These are phyloP conservation scores for Haplosporangium sp. DNA, from an alignment of 371 early-diverging fungal species.

Conservation along the genomic window DNA sequence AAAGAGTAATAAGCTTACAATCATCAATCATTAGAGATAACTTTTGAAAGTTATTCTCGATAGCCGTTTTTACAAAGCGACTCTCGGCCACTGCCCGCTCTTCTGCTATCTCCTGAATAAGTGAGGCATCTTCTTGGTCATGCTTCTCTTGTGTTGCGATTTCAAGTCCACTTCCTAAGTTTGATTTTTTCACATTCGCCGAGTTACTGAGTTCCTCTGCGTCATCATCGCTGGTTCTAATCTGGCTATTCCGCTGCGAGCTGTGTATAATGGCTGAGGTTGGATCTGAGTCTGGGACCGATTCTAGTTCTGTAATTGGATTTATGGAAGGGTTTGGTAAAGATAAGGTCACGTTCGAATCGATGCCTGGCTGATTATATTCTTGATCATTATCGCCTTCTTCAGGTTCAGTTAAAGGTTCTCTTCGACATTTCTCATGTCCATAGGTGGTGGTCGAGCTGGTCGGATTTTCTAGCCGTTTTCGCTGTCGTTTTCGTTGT, in stretches of 20 bases:
- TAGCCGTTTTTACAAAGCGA: slow-evolving; percentile 12
- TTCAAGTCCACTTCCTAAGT: neutral
- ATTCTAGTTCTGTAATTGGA: neutral
- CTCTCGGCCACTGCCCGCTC: slow-evolving; percentile 16
- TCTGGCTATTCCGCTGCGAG: neutral
- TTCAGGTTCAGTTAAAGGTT: neutral
- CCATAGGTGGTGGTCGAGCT: neutral
- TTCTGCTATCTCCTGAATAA: slow-evolving; percentile 3
- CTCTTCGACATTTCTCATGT: neutral
- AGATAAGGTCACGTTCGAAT: neutral
- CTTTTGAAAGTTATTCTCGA: slow-evolving; percentile 33
- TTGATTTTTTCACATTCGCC: neutral
- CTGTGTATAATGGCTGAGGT: neutral
- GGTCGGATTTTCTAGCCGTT: neutral
- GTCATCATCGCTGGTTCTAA: neutral
- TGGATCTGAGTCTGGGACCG: too few species aligned
- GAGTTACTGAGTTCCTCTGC: neutral
- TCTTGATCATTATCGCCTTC: too few species aligned
- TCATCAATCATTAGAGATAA: slow-evolving; percentile 24
- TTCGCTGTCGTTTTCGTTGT: neutral
- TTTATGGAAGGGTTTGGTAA: neutral
- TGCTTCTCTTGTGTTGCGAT: neutral
- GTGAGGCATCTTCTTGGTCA: slow-evolving; percentile 4
- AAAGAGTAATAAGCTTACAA: slow-evolving; percentile 17
- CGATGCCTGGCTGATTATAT: neutral